Conservation (phyloP, 176 grass and related monocot species). For the Lolium multiflorum region DNA sequence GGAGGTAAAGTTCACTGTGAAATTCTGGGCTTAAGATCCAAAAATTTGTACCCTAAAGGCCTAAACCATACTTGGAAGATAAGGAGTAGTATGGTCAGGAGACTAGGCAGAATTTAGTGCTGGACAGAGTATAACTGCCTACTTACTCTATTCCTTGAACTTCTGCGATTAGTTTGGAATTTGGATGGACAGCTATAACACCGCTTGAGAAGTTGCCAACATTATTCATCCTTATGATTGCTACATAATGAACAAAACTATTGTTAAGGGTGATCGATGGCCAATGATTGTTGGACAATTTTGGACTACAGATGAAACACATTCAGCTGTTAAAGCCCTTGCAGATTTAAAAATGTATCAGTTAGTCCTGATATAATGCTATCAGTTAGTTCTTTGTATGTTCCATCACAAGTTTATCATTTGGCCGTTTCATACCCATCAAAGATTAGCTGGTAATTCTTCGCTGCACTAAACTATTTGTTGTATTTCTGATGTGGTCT, state of each 20-base stretch:
- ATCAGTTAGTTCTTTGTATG: conserved; percentile 6
- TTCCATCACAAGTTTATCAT: background rate
- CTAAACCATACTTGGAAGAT: conserved; percentile 24
- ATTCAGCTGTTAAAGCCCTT: background rate
- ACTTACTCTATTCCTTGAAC: background rate
- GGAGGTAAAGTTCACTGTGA: conserved; percentile 62
- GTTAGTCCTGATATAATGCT: background rate
- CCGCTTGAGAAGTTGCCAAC: background rate
- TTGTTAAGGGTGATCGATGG: background rate
- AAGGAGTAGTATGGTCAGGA: background rate
- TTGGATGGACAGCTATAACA: background rate
- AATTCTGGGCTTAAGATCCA: background rate
- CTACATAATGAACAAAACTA: conserved; percentile 21
- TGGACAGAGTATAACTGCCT: conserved; percentile 8
- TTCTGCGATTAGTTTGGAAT: conserved; percentile 16
- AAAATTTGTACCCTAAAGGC: background rate
- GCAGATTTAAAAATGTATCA: conserved; percentile 15
- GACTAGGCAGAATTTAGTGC: conserved; percentile 30
- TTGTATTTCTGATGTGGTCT: background rate
- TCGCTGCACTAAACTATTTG: background rate
- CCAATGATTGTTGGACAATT: conserved; percentile 18
- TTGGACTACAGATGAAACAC: conserved; percentile 12
- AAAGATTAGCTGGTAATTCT: conserved; percentile 15
- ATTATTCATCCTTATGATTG: conserved; percentile 17
- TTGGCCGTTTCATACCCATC: conserved; percentile 2